Base-by-base conservation (phyloP, 2,329 filamentous ascomycete genomes). In the Fusarium fujikuroi region DNA sequence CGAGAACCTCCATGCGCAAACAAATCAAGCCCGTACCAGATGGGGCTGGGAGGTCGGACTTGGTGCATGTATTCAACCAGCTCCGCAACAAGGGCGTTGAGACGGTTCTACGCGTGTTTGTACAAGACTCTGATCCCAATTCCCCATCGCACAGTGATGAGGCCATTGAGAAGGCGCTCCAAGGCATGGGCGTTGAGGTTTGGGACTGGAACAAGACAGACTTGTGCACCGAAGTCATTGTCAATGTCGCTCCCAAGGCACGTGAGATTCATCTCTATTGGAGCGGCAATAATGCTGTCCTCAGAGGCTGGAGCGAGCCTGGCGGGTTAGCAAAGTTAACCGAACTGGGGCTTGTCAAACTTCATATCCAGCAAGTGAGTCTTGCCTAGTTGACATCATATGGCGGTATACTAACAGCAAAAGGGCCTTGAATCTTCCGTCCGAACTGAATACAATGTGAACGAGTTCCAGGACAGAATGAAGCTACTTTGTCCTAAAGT, bases 121-220 rank as follows among this genome's bases (percentile, higher is more conserved):
- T 69, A 8, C 52, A 69, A 8, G 66, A 69, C 32, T 54, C 50
- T 19, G 32, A 25, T 25, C 28, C 19, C 3, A 21, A 19, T 7
- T 39, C 16, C 3, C 53, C 58, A 34, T 36, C 66, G 0, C 66
- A 67, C 18, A 69, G 63, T 21, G 63, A 69, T 10, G 63, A 66
- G 18, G 66, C 66, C 5, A 66, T 69, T 12, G 46, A 66, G 28
- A 59, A 66, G 15, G 58, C 63, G 10, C 32, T 69, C 1, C 42
- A 57, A 32, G 32, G 12, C 1, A 56, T 58, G 42, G 36, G 54
- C 1, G 58, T 69, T 6, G 58, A 67, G 32, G 40, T 69, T 11
- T 66, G 63, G 63, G 40, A 69, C 4, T 69, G 63, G 66, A 62
- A 67, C 11, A 69, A 62, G 58, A 32, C 42, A 12, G 66, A 69